Conservation (phyloP, 2,329 filamentous ascomycete genomes). For the Pyrenophora seminiperda region DNA sequence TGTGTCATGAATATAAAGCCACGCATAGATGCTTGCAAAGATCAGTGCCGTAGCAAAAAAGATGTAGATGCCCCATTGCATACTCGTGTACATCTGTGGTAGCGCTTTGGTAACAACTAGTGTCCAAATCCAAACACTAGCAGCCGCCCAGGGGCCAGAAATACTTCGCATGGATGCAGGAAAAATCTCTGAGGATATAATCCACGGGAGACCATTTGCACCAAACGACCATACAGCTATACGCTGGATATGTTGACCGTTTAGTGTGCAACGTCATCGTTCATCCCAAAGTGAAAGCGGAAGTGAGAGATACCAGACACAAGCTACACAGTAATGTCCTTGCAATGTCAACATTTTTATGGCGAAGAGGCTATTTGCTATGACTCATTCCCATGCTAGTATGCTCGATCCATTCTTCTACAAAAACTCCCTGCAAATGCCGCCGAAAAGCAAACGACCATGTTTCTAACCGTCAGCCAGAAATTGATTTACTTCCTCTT, state of each 20-base stretch:
- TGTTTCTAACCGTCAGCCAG: background rate
- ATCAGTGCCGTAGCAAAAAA: constrained; percentile 50
- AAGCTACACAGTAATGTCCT: too few relatives aligned
- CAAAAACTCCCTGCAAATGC: constrained; percentile 8
- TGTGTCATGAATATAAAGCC: constrained; percentile 50
- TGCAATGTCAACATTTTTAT: too few relatives aligned
- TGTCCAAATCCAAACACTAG: constrained; percentile 48
- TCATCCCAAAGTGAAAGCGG: too few relatives aligned
- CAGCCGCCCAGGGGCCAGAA: constrained; percentile 46
- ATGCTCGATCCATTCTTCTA: too few relatives aligned
- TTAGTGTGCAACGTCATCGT: too few relatives aligned
- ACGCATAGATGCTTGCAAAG: constrained; percentile 47
- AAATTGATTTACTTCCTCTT: constrained; percentile 32
- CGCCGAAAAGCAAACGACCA: background rate
- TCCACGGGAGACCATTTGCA: constrained; percentile 51
- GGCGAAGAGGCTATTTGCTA: too few relatives aligned
- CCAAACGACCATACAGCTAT: constrained; percentile 48
- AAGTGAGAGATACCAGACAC: too few relatives aligned
- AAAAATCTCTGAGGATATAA: constrained; percentile 53
- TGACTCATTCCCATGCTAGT: too few relatives aligned
- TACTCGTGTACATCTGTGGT: constrained; percentile 49
- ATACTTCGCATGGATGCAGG: constrained; percentile 47
- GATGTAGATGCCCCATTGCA: constrained; percentile 49
- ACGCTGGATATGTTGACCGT: too few relatives aligned
- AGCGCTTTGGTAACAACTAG: constrained; percentile 49